Evolutionary conservation across 768 basidiomycete species (phyloP).

Genomic region (Suillus clintonianus): DNA sequence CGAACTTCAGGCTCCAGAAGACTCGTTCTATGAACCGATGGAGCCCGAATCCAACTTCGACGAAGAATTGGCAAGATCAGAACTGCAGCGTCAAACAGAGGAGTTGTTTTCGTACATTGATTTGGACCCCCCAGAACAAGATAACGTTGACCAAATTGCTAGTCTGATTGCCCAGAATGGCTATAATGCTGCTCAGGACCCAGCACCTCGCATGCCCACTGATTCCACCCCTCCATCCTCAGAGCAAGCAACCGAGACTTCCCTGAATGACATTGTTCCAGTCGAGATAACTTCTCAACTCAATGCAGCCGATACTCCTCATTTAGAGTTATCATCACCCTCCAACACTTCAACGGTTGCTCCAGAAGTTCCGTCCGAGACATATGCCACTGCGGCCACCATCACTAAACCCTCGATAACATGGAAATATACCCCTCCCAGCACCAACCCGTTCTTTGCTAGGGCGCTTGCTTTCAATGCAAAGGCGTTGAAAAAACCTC

Average conservation of each 20-base stretch:
- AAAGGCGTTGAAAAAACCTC: not conserved
- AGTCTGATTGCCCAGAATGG: not conserved
- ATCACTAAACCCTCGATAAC: not conserved
- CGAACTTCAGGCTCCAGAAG: not conserved
- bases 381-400: not conserved
- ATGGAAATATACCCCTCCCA: not conserved
- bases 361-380: not conserved
- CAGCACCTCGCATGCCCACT: not conserved
- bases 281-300: not conserved
- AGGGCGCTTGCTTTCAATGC: not conserved
- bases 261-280: not conserved
- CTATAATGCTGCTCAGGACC: not conserved
- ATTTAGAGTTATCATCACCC: not conserved
- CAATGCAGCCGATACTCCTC: not conserved
- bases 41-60: not conserved
- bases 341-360: not conserved
- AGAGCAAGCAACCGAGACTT: not conserved
- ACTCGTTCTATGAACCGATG: not conserved
- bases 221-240: no score
- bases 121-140: not conserved
- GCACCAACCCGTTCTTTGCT: not conserved
- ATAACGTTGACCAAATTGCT: not conserved
- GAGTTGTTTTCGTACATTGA: not conserved
- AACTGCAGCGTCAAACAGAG: conserved; percentile 1
- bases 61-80: not conserved